Percentiles rank a stretch among this genome's conserved stretches.
Evolutionary conservation across 768 basidiomycete genomes (phyloP).

Genomic region (Phanerodontia chrysosporium): DNA sequence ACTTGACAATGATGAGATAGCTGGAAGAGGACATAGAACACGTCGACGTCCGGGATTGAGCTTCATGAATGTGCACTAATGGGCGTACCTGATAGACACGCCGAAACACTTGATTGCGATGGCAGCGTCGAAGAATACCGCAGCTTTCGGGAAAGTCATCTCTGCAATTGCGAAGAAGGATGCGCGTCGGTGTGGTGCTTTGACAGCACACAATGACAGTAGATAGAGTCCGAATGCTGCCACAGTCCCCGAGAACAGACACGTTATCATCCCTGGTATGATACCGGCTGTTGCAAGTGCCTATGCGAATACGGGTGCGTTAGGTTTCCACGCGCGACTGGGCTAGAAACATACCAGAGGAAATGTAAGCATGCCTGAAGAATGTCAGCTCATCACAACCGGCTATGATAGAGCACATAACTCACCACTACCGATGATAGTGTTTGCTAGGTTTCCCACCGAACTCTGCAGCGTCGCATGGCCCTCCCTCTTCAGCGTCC

Average conservation of each 20-base stretch:
- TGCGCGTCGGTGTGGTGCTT: constrained; percentile 66
- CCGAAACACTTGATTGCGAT: constrained; percentile 97
- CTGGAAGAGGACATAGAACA: constrained; percentile 31
- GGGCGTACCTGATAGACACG: constrained; percentile 81
- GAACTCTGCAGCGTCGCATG: constrained; percentile 66
- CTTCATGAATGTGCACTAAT: too few species aligned
- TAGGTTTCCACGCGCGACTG: background rate
- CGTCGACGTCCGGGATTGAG: too few species aligned
- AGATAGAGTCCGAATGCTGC: constrained; percentile 87
- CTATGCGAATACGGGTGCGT: constrained; percentile 30
- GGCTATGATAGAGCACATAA: background rate
- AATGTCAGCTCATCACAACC: constrained; percentile 1
- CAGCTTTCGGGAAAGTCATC: constrained; percentile 85
- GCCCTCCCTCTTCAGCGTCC: constrained; percentile 45
- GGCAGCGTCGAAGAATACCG: constrained; percentile 87
- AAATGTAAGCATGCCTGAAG: constrained; percentile 81
- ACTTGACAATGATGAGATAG: constrained; percentile 90
- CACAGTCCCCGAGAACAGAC: constrained; percentile 71
- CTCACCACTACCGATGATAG: constrained; percentile 87
- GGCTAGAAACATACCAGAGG: constrained; percentile 53
- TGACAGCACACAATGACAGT: constrained; percentile 76
- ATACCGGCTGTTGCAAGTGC: constrained; percentile 89
- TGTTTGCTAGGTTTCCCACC: constrained; percentile 81
- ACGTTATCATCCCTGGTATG: constrained; percentile 87
- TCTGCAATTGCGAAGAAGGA: constrained; percentile 83